Evolutionary conservation across 164 flowering plant genomes (phyloP).

Genomic region (Chloranthus sessilifolius): DNA sequence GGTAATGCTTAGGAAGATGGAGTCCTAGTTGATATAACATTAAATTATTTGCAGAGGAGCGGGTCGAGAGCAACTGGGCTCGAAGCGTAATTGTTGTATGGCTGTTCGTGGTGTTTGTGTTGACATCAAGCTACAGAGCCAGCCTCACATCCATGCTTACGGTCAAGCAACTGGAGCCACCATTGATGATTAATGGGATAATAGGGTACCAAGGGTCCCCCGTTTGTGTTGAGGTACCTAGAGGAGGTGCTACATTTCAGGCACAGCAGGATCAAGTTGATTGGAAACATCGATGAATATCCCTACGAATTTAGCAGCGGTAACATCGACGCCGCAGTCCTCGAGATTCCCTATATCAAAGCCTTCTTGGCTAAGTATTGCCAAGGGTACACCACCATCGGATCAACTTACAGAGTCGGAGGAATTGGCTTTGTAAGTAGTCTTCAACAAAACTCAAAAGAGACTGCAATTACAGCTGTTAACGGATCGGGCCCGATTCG

Average conservation of each 20-base stretch:
- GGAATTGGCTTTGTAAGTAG: conserved; percentile 34
- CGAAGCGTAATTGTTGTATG: conserved; percentile 36
- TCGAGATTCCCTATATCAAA: conserved; percentile 36
- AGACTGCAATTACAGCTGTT: no score
- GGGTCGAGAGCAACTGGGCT: conserved; percentile 30
- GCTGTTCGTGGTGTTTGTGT: conserved; percentile 40
- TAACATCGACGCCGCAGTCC: conserved; percentile 34
- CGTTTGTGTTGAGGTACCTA: conserved; percentile 32
- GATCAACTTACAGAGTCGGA: conserved; percentile 13
- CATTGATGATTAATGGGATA: conserved; percentile 18
- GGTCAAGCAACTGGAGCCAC: conserved; percentile 32
- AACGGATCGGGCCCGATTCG: no score
- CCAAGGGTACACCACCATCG: conserved; percentile 23
- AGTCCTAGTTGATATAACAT: no score
- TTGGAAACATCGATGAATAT: conserved; percentile 14
- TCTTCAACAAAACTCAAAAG: no score
- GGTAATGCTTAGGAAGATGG: no score
- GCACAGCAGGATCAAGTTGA: conserved; percentile 16
- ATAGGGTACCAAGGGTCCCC: conserved; percentile 28
- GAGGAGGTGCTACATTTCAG: conserved; percentile 22
- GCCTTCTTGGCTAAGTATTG: conserved; percentile 32
- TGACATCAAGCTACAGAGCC: conserved; percentile 49
- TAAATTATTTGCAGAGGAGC: conserved; percentile 36
- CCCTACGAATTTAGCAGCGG: conserved; percentile 14
- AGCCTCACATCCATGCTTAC: conserved; percentile 56